phyloP scores from a whole-genome alignment of 441 rosid genomes.

The Viola pubescens region DNA sequence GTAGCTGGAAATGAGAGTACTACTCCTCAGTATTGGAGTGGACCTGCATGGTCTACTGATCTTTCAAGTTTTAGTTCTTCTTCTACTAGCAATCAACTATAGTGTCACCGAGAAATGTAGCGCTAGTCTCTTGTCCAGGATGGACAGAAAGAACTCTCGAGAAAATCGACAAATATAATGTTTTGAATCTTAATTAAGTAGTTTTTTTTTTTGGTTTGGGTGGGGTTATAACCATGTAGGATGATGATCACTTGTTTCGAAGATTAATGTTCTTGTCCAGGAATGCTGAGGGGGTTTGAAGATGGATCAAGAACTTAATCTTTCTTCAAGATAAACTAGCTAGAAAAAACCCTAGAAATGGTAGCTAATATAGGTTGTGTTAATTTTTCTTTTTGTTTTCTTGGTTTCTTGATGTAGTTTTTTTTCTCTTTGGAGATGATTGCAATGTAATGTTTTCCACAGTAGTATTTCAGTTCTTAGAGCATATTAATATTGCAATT shows the following conservation, averaged over 20 bases:
- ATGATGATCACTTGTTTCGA: too few relatives aligned
- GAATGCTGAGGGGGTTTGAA: conserved; percentile 13
- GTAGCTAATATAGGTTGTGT: not conserved
- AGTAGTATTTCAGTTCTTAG: not conserved
- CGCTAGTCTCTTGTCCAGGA: too few relatives aligned
- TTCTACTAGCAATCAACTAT: conserved; percentile 42
- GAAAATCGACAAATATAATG: too few relatives aligned
- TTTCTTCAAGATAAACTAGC: conserved; percentile 15
- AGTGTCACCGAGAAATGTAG: conserved; percentile 3
- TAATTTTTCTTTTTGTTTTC: too few relatives aligned
- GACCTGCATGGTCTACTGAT: conserved; percentile 58
- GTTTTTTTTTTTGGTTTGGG: too few relatives aligned
- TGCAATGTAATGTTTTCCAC: conserved; percentile 21
- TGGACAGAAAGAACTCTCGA: too few relatives aligned
- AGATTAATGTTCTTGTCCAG: not conserved
- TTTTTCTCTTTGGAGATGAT: conserved; percentile 14
- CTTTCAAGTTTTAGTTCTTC: conserved; percentile 71
- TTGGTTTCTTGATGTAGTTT: conserved; percentile 10
- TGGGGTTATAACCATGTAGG: too few relatives aligned
- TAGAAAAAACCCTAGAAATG: conserved; percentile 33
- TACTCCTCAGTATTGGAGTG: conserved; percentile 43
- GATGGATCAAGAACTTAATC: conserved; percentile 10
- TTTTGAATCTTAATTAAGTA: too few relatives aligned
- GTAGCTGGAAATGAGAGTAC: too few relatives aligned
- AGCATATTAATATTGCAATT: too few relatives aligned